phyloP scores from a whole-genome alignment of 139 green algal genomes.

The Chlorella sp. region DNA sequence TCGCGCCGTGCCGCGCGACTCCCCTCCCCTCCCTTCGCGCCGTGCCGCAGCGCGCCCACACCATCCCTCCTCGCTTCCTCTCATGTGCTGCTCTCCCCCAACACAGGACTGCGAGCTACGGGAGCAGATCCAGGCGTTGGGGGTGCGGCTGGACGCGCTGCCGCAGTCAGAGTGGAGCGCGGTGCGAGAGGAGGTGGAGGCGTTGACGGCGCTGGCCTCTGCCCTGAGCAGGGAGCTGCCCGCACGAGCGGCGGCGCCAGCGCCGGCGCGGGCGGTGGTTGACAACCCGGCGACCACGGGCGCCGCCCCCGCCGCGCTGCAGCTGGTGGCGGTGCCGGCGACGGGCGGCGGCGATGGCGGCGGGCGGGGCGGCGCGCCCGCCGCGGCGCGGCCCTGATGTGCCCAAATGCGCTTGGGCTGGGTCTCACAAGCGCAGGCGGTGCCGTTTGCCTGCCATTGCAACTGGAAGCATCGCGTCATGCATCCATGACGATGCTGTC shows the following conservation, averaged over 20 bases:
- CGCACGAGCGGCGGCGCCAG: too few species aligned
- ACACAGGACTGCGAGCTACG: slow-evolving; percentile 18
- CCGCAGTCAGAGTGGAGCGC: slow-evolving; percentile 32
- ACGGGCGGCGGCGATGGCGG: too few species aligned
- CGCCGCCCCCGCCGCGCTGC: slow-evolving; percentile 6
- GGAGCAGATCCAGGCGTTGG: slow-evolving; percentile 13
- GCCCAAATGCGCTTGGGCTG: too few species aligned
- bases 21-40: background rate
- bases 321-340: slow-evolving; percentile 18
- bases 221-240: slow-evolving; percentile 14
- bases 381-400: too few species aligned
- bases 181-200: slow-evolving; percentile 27
- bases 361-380: too few species aligned
- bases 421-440: too few species aligned
- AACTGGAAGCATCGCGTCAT: too few species aligned
- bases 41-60: too few species aligned
- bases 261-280: background rate
- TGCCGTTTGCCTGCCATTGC: too few species aligned
- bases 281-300: slow-evolving; percentile 15
- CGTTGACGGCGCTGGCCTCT: background rate
- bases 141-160: slow-evolving; percentile 34
- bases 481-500: too few species aligned
- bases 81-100: background rate
- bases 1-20: background rate
- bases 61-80: background rate